phyloP scores from a whole-genome alignment of 352 stramenopile species.

The Plasmopara viticola region DNA sequence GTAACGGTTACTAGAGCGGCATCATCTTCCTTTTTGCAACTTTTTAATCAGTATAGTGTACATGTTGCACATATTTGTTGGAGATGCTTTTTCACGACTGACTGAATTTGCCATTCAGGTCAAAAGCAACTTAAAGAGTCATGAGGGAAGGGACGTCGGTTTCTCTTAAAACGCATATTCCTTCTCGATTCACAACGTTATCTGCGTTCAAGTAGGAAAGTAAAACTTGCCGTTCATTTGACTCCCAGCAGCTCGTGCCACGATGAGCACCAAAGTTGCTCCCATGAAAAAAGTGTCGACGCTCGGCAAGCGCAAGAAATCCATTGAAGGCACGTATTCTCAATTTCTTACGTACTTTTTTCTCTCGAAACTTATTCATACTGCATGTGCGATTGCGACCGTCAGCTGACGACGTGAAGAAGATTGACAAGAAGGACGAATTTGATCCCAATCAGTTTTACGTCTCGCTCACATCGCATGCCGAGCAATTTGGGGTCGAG shows the following conservation, averaged over 20 bases:
- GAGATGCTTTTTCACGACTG: no score
- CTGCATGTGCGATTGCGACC: no score
- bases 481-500: slow-evolving; percentile 82
- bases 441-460: slow-evolving; percentile 86
- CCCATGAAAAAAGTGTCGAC: slow-evolving; percentile 78
- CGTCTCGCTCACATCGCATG: slow-evolving; percentile 82
- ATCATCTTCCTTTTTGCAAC: no score
- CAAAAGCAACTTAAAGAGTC: slow-evolving; percentile 13
- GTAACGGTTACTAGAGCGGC: no score
- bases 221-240: background rate
- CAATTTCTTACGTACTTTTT: background rate
- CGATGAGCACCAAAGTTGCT: background rate
- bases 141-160: slow-evolving; percentile 18
- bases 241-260: no score
- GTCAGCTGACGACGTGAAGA: slow-evolving; percentile 72
- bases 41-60: no score
- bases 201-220: slow-evolving; percentile 33
- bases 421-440: slow-evolving; percentile 77
- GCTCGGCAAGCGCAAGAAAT: slow-evolving; percentile 87
- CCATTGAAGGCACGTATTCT: slow-evolving; percentile 55
- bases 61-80: no score
- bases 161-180: slow-evolving; percentile 8
- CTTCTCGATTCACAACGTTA: slow-evolving; percentile 27
- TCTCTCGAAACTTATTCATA: background rate
- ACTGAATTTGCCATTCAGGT: no score